A percentile compares a stretch with the other conserved stretches of the same genome.
Conservation (phyloP, 371 early-diverging fungal genomes). For the Mortierella sp. region DNA sequence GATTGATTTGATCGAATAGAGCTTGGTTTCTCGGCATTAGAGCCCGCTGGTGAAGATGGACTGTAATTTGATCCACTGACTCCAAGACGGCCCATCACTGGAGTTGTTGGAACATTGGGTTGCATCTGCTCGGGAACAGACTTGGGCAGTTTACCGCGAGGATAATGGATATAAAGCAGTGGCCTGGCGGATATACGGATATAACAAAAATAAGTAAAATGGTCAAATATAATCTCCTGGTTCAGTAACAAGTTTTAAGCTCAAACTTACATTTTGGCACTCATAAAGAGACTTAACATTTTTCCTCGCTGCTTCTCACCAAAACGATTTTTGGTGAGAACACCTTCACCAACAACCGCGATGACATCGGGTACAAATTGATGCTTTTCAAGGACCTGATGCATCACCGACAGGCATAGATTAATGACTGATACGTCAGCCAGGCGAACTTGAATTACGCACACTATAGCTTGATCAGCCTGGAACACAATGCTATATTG, state of each 20-base stretch:
- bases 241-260: background rate
- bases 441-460: slow-evolving; percentile 64
- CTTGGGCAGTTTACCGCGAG: slow-evolving; percentile 46
- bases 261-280: slow-evolving; percentile 50
- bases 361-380: slow-evolving; percentile 80
- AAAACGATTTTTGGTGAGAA: slow-evolving; percentile 70
- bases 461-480: slow-evolving; percentile 64
- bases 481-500: slow-evolving; percentile 64
- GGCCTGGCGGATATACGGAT: slow-evolving; percentile 23
- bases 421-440: slow-evolving; percentile 63
- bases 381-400: slow-evolving; percentile 79
- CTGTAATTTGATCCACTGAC: slow-evolving; percentile 21
- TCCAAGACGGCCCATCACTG: slow-evolving; percentile 34
- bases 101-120: slow-evolving; percentile 34
- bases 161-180: slow-evolving; percentile 52
- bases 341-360: slow-evolving; percentile 70
- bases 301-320: slow-evolving; percentile 73
- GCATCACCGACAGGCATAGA: slow-evolving; percentile 71
- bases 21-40: slow-evolving; percentile 43
- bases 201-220: background rate
- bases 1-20: slow-evolving; percentile 52
- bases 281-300: slow-evolving; percentile 59
- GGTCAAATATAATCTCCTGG: background rate
- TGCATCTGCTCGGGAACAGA: slow-evolving; percentile 54
- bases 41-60: slow-evolving; percentile 21